Base-by-base conservation (phyloP, 805 yeast species). In the Pichia ethanolica region DNA sequence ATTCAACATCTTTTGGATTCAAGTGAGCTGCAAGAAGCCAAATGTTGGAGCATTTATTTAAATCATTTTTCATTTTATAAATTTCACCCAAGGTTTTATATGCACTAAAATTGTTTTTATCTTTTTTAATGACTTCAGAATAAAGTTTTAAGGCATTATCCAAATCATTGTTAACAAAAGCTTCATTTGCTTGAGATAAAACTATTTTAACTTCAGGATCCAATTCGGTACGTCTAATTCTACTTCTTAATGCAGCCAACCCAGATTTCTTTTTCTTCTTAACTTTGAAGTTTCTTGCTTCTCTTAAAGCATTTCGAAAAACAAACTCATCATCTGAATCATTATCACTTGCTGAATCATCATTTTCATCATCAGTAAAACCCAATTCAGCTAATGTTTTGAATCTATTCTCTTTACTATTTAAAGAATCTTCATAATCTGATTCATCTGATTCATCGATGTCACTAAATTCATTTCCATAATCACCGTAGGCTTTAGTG, bases 21-120 rank as follows among this genome's bases (percentile, higher is more conserved):
- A 86, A 68, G 60, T 82, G 86, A 0, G 96, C 90, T 32, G 95
- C 93, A 47, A 86, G 59, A 57, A 86, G 70, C 96, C 97, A 81
- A 44, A 85, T 77, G 60, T 81, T 81, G 63, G 95, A 82, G 63
- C 95, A 79, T 60, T 86, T 84, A 55, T 82, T 79, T 45, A 76
- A 66, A 42, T 81, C 72, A 1, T 89, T 90, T 52, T 81, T 83
- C 46, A 77, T 70, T 49, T 79, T 74, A 55, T 86, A 83, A 43
- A 91, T 86, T 59, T 87, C 96, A 43, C 97, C 97, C 42, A 89
- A 68, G 0, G 95, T 86, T 59, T 86, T 83, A 71, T 90, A 90
- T 0, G 97, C 97, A 42, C 86, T 80, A 63, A 79, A 83, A 62
- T 86, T 85, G 55, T 78, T 78, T 12, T 87, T 83, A 60, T 89